phyloP scores from a whole-genome alignment of 805 yeast genomes.

The Metschnikowia borealis region DNA sequence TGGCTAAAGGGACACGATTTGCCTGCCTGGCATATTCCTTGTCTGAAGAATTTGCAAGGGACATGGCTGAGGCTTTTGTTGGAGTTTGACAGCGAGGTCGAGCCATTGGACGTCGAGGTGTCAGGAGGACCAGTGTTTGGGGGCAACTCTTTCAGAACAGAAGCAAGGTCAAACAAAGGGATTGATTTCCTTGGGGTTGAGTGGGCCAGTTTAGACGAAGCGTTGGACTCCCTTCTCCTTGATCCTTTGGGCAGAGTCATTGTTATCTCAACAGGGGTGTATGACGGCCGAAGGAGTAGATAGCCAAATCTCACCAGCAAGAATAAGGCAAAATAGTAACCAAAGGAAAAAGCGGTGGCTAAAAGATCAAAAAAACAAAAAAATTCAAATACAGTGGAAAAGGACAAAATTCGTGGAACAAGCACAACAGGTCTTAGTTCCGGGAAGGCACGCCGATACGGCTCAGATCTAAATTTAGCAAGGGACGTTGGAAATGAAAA shows the following conservation, averaged over 20 bases:
- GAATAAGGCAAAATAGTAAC: neutral
- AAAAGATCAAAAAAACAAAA: neutral
- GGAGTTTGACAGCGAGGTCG: constrained; percentile 6
- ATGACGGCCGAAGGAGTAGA: no score
- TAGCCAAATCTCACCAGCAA: no score
- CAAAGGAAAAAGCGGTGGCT: no score
- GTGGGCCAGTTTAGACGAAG: neutral
- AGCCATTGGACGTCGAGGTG: constrained; percentile 6
- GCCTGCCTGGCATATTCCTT: constrained; percentile 96
- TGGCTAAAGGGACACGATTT: constrained; percentile 89
- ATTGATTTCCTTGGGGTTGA: neutral
- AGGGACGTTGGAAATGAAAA: neutral
- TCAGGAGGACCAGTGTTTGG: constrained; percentile 19
- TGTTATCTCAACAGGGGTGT: neutral
- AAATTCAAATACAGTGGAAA: no score
- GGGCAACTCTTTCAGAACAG: constrained; percentile 13
- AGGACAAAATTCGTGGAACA: no score
- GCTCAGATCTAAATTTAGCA: neutral
- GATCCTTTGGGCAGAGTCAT: constrained; percentile 3
- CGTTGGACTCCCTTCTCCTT: neutral
- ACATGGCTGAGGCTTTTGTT: constrained; percentile 76
- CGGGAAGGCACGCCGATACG: neutral
- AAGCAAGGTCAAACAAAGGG: constrained; percentile 9
- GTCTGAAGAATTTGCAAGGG: constrained; percentile 90
- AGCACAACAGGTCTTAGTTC: no score